Conservation (phyloP, 228 moss, liverwort and hornwort species). For the Sphagnum fallax region DNA sequence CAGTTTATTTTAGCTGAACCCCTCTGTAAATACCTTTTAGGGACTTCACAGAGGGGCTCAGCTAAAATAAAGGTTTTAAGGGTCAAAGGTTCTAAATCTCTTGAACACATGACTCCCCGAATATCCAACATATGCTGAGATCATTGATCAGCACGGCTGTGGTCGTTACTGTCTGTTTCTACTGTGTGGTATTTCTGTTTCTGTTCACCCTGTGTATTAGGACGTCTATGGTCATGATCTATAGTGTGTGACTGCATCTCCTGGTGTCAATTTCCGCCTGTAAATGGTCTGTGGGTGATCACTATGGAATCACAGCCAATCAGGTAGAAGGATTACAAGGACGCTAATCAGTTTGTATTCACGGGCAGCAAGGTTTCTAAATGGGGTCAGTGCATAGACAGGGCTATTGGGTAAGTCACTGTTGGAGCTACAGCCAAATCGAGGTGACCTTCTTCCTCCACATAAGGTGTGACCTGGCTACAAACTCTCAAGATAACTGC, state of each 20-base stretch:
- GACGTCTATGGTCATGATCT: too few species aligned
- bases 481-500: too few species aligned
- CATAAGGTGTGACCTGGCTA: slow-evolving; percentile 51
- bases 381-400: slow-evolving; percentile 40
- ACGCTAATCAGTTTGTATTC: background rate
- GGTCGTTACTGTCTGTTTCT: too few species aligned
- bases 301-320: background rate
- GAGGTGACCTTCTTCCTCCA: slow-evolving; percentile 75
- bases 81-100: background rate
- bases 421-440: slow-evolving; percentile 87
- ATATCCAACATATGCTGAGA: too few species aligned
- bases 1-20: too few species aligned
- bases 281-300: background rate
- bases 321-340: too few species aligned
- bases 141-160: too few species aligned
- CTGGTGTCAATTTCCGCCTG: background rate
- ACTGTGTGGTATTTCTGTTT: too few species aligned
- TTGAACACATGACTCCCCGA: background rate
- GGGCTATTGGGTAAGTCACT: slow-evolving; percentile 88
- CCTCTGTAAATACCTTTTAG: background rate
- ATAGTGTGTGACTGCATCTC: too few species aligned
- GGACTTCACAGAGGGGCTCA: background rate
- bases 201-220: too few species aligned
- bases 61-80: background rate
- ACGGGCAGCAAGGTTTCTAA: slow-evolving; percentile 2